Evolutionary conservation across 1,139 yeast genomes (phyloP).

Genomic region (Schwanniomyces etchellsii): DNA sequence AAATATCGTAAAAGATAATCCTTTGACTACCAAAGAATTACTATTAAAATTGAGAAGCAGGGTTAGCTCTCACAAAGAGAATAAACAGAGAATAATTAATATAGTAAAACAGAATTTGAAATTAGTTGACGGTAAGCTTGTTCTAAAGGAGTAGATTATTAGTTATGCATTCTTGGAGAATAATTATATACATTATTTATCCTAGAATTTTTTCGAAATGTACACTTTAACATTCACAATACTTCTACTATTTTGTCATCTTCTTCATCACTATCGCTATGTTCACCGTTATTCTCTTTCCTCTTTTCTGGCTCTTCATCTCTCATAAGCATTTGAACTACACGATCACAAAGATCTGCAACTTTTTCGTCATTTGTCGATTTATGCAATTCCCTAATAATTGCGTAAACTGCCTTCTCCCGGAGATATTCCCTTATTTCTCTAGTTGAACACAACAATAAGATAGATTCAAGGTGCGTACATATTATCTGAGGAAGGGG

Average conservation of each 20-base stretch:
- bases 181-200: too few relatives aligned
- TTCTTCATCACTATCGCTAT: constrained; percentile 24
- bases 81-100: constrained; percentile 59
- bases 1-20: constrained; percentile 54
- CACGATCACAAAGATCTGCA: constrained; percentile 62
- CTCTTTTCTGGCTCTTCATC: constrained; percentile 52
- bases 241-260: constrained; percentile 50
- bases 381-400: constrained; percentile 80
- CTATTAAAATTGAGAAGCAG: constrained; percentile 57
- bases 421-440: constrained; percentile 71
- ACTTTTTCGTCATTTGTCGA: constrained; percentile 59
- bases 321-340: constrained; percentile 86
- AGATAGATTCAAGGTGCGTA: constrained; percentile 69
- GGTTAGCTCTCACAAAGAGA: constrained; percentile 63
- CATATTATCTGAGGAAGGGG: constrained; percentile 59
- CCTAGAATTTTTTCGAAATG: constrained; percentile 1
- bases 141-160: constrained; percentile 41
- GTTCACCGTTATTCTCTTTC: constrained; percentile 24
- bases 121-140: constrained; percentile 62
- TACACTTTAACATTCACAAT: constrained; percentile 17
- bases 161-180: constrained; percentile 1
- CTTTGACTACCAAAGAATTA: constrained; percentile 62
- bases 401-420: constrained; percentile 72
- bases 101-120: constrained; percentile 66
- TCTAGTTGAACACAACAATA: constrained; percentile 72